A percentile compares a stretch with the other conserved stretches of the same genome.
phyloP scores from a whole-genome alignment of 306 rosid genomes.

The Casuarina glauca region DNA sequence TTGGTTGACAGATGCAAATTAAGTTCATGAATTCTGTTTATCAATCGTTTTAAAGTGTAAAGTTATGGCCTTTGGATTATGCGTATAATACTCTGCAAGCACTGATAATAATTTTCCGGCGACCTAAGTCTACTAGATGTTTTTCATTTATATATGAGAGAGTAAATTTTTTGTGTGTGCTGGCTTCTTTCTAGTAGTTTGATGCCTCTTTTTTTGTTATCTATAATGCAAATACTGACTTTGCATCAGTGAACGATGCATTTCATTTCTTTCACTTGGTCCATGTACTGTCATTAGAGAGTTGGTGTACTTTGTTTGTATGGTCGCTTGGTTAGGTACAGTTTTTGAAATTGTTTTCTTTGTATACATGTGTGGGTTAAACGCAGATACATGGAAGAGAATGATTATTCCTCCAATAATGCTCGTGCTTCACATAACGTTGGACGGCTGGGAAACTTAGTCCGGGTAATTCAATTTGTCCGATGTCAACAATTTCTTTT shows the following conservation, averaged over 20 bases:
- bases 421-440: constrained; percentile 75
- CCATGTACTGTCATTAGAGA: background rate
- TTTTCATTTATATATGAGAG: background rate
- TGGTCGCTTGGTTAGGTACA: background rate
- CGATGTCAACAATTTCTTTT: background rate
- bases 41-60: background rate
- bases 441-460: constrained; percentile 78
- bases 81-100: background rate
- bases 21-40: background rate
- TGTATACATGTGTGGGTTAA: constrained; percentile 10
- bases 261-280: background rate
- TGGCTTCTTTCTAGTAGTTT: background rate
- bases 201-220: background rate
- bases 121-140: background rate
- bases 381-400: constrained; percentile 87
- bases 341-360: background rate
- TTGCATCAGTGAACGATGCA: background rate
- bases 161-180: background rate
- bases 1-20: background rate
- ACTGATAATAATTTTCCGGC: background rate
- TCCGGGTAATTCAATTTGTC: constrained; percentile 60
- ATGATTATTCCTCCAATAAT: constrained; percentile 65
- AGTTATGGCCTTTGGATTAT: background rate
- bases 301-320: background rate
- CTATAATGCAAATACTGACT: background rate